Evolutionary conservation across 345 rosid species (phyloP), one percentile per base, ranked within the genome.

Genomic region (Eutrema yunnanense): DNA sequence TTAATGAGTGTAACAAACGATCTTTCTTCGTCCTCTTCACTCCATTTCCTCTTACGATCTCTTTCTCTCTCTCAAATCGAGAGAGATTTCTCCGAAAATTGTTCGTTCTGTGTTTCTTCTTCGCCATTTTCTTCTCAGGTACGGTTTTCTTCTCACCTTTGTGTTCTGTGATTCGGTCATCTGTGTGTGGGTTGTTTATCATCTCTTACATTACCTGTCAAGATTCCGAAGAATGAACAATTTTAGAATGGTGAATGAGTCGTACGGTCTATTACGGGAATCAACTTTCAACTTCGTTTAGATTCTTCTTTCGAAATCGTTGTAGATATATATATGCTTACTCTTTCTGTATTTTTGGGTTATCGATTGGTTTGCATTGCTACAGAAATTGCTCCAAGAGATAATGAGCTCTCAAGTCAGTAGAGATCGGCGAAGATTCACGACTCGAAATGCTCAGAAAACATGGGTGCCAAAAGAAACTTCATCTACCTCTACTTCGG

Each of bases 381-480:
- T 30, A 30, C 33, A 30, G 5, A 4, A 30, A 30, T 67, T 66
- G 9, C 22, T 57, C 22, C 72, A 14, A 63, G 36, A 77, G 70
- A 83, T 66, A 56, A 86, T 89, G 97, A 87, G 84, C 78, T 81
- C 63, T 72, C 90, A 85, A 40, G 70, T 69, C 29, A 76, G 84
- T 65, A 82, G 67, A 77, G 83, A 22, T 22, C 26, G 2, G 26
- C 26, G 26, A 22, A 87, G 92, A 69, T 41, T 38, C 8, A 61
- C 71, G 34, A 62, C 78, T 11, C 84, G 68, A 61, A 65, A 43
- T 42, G 19, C 79, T 6, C 90, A 86, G 47, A 92, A 73, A 53
- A 82, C 79, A 58, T 89, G 97, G 96, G 77, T 88, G 12, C 96
- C 91, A 2, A 83, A 86, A 79, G 86, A 84, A 49, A 67, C 85